A percentile compares a stretch with the other conserved stretches of the same genome.
Conservation (phyloP, 1,284 basidiomycete species). For the Naganishia albida region DNA sequence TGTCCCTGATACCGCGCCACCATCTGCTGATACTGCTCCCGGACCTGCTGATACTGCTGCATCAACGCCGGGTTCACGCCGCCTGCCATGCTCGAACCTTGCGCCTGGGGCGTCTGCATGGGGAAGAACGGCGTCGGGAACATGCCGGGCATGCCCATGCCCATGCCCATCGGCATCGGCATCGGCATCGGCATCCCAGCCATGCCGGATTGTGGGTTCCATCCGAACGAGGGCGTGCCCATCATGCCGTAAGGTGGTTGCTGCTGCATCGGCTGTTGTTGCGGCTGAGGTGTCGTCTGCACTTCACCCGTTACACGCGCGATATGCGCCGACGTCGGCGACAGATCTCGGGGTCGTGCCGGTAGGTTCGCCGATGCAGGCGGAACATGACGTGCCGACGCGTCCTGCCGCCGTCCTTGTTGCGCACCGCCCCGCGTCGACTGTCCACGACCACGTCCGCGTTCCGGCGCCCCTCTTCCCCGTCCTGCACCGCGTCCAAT, state of each 20-base stretch:
- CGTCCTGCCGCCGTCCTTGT: constrained; percentile 11
- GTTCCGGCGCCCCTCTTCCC: constrained; percentile 35
- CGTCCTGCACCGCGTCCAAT: constrained; percentile 36
- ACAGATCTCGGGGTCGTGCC: constrained; percentile 27
- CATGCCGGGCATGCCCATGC: neutral
- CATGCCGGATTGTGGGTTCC: constrained; percentile 18
- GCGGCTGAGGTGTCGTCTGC: constrained; percentile 27
- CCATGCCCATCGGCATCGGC: constrained; percentile 27
- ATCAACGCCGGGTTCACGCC: constrained; percentile 53
- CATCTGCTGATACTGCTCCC: constrained; percentile 38
- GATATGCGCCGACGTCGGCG: constrained; percentile 29
- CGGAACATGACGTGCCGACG: constrained; percentile 15
- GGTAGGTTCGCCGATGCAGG: constrained; percentile 22
- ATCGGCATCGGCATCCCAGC: constrained; percentile 26
- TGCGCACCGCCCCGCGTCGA: constrained; percentile 34
- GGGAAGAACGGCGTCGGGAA: constrained; percentile 9
- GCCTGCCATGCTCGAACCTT: constrained; percentile 31
- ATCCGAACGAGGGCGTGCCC: constrained; percentile 29
- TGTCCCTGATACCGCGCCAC: constrained; percentile 21
- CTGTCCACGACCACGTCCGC: constrained; percentile 30
- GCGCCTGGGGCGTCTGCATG: constrained; percentile 5
- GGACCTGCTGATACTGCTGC: constrained; percentile 42
- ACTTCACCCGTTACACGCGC: constrained; percentile 31
- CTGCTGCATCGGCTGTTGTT: constrained; percentile 24
- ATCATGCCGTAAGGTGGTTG: constrained; percentile 17